A percentile compares a stretch with the other conserved stretches of the same genome.
Conservation (phyloP, 495 filamentous ascomycete genomes). For the Penicillium goetzii region DNA sequence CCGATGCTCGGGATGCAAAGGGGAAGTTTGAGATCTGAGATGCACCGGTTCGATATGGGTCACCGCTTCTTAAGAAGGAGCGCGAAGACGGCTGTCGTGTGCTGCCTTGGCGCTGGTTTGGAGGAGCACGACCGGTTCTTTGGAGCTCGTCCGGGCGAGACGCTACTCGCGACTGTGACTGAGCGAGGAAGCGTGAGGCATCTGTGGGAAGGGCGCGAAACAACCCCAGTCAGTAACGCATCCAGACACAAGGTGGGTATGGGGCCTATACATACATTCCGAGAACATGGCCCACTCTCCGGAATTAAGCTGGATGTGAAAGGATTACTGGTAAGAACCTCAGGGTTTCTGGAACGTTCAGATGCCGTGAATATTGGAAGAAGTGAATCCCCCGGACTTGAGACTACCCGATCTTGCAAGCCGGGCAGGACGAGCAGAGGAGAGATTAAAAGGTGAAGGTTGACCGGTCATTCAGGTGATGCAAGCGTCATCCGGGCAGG, state of each 20-base stretch:
- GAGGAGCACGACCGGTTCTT: conserved; percentile 53
- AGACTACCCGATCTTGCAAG: conserved; percentile 9
- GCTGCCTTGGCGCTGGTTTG: conserved; percentile 42
- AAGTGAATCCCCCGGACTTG: neutral
- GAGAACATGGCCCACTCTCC: conserved; percentile 77
- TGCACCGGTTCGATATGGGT: conserved; percentile 70
- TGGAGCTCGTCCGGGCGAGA: conserved; percentile 64
- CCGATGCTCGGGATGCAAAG: conserved; percentile 73
- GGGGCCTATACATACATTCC: conserved; percentile 72
- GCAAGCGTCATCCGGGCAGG: conserved; percentile 47
- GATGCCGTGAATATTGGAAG: conserved; percentile 5
- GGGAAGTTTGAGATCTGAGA: conserved; percentile 75
- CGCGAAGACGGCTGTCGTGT: conserved; percentile 53
- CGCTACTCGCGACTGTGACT: conserved; percentile 89
- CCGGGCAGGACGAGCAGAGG: conserved; percentile 9
- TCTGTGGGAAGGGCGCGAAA: conserved; percentile 54
- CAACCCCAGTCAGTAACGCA: conserved; percentile 1
- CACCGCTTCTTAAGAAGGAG: conserved; percentile 57
- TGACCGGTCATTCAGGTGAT: conserved; percentile 30
- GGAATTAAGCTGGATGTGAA: conserved; percentile 22
- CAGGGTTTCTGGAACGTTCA: neutral
- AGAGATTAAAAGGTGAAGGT: conserved; percentile 10
- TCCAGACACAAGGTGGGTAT: conserved; percentile 1
- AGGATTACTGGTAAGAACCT: conserved; percentile 11
- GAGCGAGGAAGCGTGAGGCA: conserved; percentile 94